Evolutionary conservation across 192 early-diverging fungal species (phyloP).

Genomic region (Podila clonocystis): DNA sequence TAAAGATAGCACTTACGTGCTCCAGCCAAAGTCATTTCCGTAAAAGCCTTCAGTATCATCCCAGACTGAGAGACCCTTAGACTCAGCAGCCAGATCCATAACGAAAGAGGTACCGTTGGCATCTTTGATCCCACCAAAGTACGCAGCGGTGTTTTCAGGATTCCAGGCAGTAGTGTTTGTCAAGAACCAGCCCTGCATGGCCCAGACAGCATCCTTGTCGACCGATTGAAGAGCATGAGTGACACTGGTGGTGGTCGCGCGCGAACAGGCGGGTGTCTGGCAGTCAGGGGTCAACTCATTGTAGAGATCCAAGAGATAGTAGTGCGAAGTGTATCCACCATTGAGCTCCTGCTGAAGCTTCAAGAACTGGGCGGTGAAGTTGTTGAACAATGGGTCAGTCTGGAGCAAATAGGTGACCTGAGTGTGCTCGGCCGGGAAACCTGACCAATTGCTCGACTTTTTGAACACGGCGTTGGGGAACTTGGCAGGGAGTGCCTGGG

Average conservation of each 20-base stretch:
- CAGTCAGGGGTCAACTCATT: slow-evolving; percentile 41
- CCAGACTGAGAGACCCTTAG: slow-evolving; percentile 14
- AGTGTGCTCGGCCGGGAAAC: slow-evolving; percentile 25
- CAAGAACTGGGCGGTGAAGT: slow-evolving; percentile 16
- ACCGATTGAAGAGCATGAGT: slow-evolving; percentile 21
- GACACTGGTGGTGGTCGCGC: slow-evolving; percentile 18
- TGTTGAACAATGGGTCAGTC: slow-evolving; percentile 29
- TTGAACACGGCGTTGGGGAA: slow-evolving; percentile 24
- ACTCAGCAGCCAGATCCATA: slow-evolving; percentile 27
- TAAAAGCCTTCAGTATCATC: slow-evolving; percentile 23
- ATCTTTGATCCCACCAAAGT: slow-evolving; percentile 24
- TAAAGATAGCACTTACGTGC: slow-evolving; percentile 15
- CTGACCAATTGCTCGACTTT: slow-evolving; percentile 22
- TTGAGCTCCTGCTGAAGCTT: slow-evolving; percentile 29
- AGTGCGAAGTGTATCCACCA: slow-evolving; percentile 18
- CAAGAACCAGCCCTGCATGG: slow-evolving; percentile 50
- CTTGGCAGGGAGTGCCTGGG: slow-evolving; percentile 3
- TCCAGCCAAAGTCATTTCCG: slow-evolving; percentile 35
- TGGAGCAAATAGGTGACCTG: slow-evolving; percentile 30
- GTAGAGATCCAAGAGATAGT: slow-evolving; percentile 41
- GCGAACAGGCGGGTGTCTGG: slow-evolving; percentile 19
- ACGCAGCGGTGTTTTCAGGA: slow-evolving; percentile 16
- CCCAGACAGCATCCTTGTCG: slow-evolving; percentile 36
- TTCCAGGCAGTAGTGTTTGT: slow-evolving; percentile 18
- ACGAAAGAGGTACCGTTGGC: slow-evolving; percentile 24